Percentiles rank a stretch among this genome's conserved stretches.
Conservation (phyloP, 2,329 filamentous ascomycete genomes). For the Cercospora zeina region DNA sequence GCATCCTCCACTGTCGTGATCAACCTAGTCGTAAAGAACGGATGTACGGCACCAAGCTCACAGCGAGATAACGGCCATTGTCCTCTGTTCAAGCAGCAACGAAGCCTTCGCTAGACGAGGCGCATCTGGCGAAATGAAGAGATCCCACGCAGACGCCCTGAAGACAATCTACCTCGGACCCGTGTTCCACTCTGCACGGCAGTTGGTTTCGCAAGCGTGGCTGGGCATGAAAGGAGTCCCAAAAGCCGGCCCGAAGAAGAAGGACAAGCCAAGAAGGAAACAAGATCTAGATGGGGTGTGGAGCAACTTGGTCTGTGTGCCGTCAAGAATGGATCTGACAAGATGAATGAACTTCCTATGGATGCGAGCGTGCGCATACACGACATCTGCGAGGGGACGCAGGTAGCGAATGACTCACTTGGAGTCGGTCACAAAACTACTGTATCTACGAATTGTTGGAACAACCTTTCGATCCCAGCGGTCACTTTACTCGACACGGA, state of each 20-base stretch:
- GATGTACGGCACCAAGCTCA: constrained; percentile 14
- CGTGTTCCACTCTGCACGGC: constrained; percentile 8
- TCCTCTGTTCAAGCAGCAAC: not conserved
- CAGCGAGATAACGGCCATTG: constrained; percentile 3
- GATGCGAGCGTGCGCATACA: not conserved
- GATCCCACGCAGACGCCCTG: constrained; percentile 11
- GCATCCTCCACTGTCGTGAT: constrained; percentile 15
- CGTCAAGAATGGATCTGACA: constrained; percentile 16
- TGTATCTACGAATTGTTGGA: not conserved
- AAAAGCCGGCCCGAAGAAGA: constrained; percentile 9
- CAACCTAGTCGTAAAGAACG: constrained; percentile 12
- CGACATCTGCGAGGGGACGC: not conserved
- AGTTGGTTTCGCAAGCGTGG: constrained; percentile 8
- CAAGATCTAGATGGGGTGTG: constrained; percentile 9
- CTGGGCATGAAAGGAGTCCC: constrained; percentile 11
- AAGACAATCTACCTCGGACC: constrained; percentile 10
- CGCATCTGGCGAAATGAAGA: constrained; percentile 6
- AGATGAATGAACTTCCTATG: not conserved
- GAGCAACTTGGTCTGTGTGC: constrained; percentile 10
- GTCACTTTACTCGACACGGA: too few relatives aligned
- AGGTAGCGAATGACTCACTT: not conserved
- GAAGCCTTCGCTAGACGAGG: not conserved
- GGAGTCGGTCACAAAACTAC: not conserved
- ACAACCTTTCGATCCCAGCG: not conserved
- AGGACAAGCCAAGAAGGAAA: not conserved